A percentile compares a stretch with the other conserved stretches of the same genome.
Evolutionary conservation across 139 green algal genomes (phyloP).

Genomic region (Haematococcus sp.): DNA sequence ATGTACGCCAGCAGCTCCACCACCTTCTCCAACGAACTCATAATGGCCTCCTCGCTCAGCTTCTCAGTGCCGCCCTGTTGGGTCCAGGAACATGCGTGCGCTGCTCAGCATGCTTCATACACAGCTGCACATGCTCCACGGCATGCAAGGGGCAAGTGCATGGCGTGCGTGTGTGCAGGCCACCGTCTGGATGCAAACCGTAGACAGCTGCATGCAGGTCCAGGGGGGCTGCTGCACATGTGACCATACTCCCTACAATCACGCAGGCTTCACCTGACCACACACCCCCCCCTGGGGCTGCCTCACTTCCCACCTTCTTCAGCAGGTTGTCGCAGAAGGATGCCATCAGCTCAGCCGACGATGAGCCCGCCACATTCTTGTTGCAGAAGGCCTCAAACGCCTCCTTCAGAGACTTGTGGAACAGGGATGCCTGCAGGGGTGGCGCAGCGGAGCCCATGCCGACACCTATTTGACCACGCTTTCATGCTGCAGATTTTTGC

Average conservation of each 20-base stretch:
- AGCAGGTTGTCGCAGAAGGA: conserved; percentile 97
- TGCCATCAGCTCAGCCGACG: conserved; percentile 95
- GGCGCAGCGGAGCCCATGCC: too few species aligned
- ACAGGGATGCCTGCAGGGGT: conserved; percentile 55
- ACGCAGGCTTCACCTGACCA: too few species aligned
- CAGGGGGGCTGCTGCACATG: too few species aligned
- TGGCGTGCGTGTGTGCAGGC: too few species aligned
- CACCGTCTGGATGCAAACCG: too few species aligned
- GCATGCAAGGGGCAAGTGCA: too few species aligned
- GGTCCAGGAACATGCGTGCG: too few species aligned
- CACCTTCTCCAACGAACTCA: conserved; percentile 95
- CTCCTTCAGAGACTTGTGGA: conserved; percentile 93
- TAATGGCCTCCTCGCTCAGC: conserved; percentile 90
- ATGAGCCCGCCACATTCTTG: conserved; percentile 84
- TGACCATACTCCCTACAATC: too few species aligned
- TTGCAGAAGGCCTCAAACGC: conserved; percentile 99
- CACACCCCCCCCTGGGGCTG: too few species aligned
- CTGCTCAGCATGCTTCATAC: not conserved
- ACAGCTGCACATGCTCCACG: conserved; percentile 2
- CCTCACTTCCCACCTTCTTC: conserved; percentile 90
- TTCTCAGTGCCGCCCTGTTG: conserved; percentile 82
- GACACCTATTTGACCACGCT: too few species aligned
- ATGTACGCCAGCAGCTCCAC: conserved; percentile 98
- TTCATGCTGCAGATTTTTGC: too few species aligned
- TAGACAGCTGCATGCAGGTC: too few species aligned